These are phyloP conservation scores for Rubia tinctorum DNA, from an alignment of 305 asterid species.

Conservation along the genomic window DNA sequence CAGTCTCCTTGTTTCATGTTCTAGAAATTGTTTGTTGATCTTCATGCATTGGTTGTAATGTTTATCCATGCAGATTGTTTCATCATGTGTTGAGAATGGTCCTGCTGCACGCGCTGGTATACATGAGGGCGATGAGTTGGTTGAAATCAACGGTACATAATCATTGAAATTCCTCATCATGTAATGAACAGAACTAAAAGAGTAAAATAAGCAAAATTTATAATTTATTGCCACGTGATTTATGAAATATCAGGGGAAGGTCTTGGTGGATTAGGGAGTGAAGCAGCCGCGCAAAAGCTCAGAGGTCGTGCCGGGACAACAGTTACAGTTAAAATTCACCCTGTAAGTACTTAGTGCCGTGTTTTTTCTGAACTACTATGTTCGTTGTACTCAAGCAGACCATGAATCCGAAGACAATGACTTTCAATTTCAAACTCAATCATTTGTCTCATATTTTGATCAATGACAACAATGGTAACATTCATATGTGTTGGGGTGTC, in stretches of 20 bases:
- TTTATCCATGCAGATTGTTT: conserved; percentile 54
- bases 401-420: too few species aligned
- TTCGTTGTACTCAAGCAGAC: not conserved
- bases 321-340: conserved; percentile 72
- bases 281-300: conserved; percentile 90
- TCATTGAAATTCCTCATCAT: conserved; percentile 15
- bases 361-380: not conserved
- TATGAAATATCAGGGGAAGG: conserved; percentile 54
- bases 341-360: conserved; percentile 37
- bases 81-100: conserved; percentile 79
- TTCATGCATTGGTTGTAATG: not conserved
- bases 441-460: too few species aligned
- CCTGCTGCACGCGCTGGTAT: conserved; percentile 99
- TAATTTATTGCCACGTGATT: conserved; percentile 3
- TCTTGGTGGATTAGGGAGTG: conserved; percentile 75
- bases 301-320: conserved; percentile 90
- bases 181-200: conserved; percentile 3
- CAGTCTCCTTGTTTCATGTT: not conserved
- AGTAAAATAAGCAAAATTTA: not conserved
- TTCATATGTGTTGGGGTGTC: not conserved
- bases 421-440: too few species aligned
- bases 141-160: conserved; percentile 77
- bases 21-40: not conserved
- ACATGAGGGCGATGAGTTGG: conserved; percentile 85
- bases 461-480: too few species aligned